phyloP scores from a whole-genome alignment of 2,329 filamentous ascomycete species.

The Sodiomyces alkalinus region DNA sequence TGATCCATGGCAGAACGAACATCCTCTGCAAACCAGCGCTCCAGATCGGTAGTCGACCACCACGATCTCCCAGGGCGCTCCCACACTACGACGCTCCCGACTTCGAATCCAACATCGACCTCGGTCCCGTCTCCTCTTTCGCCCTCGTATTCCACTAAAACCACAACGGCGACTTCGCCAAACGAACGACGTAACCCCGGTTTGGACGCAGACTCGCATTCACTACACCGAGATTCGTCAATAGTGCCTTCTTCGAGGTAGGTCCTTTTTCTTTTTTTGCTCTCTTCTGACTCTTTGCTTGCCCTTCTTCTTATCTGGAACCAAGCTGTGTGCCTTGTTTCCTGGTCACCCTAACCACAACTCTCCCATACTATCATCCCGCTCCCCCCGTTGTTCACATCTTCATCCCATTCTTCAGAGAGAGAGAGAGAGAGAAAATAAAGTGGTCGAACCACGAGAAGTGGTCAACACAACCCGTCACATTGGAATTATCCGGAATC shows the following conservation, averaged over 20 bases:
- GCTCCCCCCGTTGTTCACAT: too few relatives aligned
- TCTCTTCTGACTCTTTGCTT: neutral
- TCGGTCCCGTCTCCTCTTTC: too few relatives aligned
- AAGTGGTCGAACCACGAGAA: too few relatives aligned
- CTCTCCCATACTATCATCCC: too few relatives aligned
- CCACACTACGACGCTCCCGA: slow-evolving; percentile 23
- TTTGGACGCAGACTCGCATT: neutral
- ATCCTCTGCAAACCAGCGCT: slow-evolving; percentile 29
- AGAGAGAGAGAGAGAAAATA: too few relatives aligned
- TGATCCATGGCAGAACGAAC: slow-evolving; percentile 56
- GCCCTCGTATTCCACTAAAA: too few relatives aligned
- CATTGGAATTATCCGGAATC: too few relatives aligned
- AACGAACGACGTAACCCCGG: neutral
- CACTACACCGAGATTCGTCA: slow-evolving; percentile 1
- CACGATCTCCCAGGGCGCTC: slow-evolving; percentile 35
- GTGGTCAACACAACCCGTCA: too few relatives aligned
- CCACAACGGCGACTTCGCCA: neutral
- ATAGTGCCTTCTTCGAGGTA: slow-evolving; percentile 9
- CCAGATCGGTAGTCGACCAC: slow-evolving; percentile 38
- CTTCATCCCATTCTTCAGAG: too few relatives aligned
- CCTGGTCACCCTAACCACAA: too few relatives aligned
- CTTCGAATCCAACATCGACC: slow-evolving; percentile 1
- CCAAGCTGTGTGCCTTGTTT: too few relatives aligned
- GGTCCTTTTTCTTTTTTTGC: slow-evolving; percentile 2
- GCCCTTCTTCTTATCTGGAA: neutral